phyloP scores from a whole-genome alignment of 2,329 filamentous ascomycete genomes.

The Penicillium freii region DNA sequence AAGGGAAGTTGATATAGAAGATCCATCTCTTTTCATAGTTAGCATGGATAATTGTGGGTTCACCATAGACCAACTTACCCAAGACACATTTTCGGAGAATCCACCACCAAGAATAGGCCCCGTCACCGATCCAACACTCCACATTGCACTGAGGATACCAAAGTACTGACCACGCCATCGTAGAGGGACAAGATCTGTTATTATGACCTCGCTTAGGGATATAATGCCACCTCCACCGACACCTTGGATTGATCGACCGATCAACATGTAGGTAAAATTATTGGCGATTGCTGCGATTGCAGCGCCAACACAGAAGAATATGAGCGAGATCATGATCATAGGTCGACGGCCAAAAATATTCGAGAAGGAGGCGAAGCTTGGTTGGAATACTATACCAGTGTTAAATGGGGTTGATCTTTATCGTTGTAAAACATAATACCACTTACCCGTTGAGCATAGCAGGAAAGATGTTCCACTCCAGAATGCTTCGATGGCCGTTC shows the following conservation, averaged over 20 bases:
- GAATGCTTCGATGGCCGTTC: conserved; percentile 45
- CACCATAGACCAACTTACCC: conserved; percentile 27
- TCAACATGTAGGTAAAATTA: conserved; percentile 47
- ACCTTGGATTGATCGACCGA: conserved; percentile 46
- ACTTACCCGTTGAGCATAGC: conserved; percentile 34
- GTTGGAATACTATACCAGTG: conserved; percentile 48
- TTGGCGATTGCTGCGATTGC: conserved; percentile 44
- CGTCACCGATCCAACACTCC: conserved; percentile 41
- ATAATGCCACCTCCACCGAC: conserved; percentile 48
- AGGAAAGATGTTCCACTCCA: conserved; percentile 54
- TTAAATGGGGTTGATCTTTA: not conserved
- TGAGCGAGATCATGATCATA: conserved; percentile 39
- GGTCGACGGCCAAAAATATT: conserved; percentile 50
- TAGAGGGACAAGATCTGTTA: conserved; percentile 47
- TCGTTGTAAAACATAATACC: not conserved
- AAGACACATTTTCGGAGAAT: conserved; percentile 40
- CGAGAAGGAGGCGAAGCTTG: conserved; percentile 48
- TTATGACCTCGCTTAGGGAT: conserved; percentile 44
- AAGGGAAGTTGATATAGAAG: conserved; percentile 40
- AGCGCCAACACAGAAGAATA: conserved; percentile 47
- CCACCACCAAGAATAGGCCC: conserved; percentile 45
- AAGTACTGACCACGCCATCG: conserved; percentile 41
- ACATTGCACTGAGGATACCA: conserved; percentile 41
- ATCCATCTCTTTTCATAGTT: conserved; percentile 32
- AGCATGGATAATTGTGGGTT: not conserved